These are phyloP conservation scores for Bipolaris bicolor DNA, from an alignment of 2,329 filamentous ascomycete species.

Conservation along the genomic window DNA sequence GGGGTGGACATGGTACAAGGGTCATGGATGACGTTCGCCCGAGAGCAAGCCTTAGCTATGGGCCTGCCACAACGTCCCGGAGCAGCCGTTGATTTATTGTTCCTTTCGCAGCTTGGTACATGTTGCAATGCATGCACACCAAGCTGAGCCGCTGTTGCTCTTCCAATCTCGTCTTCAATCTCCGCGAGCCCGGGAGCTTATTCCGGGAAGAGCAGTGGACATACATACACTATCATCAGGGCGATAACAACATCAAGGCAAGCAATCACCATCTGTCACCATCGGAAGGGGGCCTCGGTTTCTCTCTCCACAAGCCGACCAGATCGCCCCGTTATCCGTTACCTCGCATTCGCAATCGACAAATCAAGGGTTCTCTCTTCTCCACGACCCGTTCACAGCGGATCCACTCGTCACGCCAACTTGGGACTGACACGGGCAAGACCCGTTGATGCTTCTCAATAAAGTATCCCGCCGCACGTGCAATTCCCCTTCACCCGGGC, in stretches of 20 bases:
- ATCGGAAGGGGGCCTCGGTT: neutral
- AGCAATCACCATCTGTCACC: neutral
- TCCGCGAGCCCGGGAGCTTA: neutral
- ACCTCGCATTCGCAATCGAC: neutral
- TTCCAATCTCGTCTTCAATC: neutral
- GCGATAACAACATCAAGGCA: neutral
- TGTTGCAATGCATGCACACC: neutral
- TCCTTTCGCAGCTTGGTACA: neutral
- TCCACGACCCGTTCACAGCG: neutral
- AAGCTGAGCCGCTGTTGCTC: neutral
- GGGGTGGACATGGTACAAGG: neutral
- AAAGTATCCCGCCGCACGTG: conserved; percentile 3
- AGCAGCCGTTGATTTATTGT: neutral
- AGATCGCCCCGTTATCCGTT: conserved; percentile 1
- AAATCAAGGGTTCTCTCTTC: neutral
- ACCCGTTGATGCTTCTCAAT: neutral
- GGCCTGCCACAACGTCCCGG: neutral
- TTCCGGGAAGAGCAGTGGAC: neutral
- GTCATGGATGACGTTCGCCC: neutral
- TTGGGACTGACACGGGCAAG: neutral
- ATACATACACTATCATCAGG: neutral
- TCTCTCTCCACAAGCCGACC: neutral
- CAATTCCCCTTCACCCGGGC: conserved; percentile 2
- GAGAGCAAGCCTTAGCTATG: neutral
- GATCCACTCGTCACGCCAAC: neutral